Evolutionary conservation across 2,329 filamentous ascomycete genomes (phyloP).

Genomic region (Fusarium setosum): DNA sequence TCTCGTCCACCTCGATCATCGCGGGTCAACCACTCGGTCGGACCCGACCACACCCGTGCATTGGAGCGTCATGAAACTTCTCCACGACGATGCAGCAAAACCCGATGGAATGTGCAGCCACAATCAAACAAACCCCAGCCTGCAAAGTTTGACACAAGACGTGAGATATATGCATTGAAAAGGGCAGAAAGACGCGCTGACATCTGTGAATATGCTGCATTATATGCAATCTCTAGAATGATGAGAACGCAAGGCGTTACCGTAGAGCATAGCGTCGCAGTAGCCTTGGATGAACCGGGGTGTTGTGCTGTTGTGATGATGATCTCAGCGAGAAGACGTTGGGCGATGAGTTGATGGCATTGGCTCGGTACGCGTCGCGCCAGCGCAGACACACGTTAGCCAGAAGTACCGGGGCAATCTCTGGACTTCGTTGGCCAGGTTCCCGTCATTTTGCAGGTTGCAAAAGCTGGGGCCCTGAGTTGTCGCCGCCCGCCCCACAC

Average conservation of each 20-base stretch:
- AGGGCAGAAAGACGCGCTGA: background rate
- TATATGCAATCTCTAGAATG: background rate
- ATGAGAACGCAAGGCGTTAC: background rate
- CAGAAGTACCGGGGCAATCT: slow-evolving; percentile 17
- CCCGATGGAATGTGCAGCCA: background rate
- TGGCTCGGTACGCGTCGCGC: slow-evolving; percentile 22
- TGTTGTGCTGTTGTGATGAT: slow-evolving; percentile 21
- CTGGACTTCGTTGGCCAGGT: slow-evolving; percentile 5
- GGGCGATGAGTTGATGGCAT: slow-evolving; percentile 18
- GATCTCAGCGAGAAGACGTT: slow-evolving; percentile 28
- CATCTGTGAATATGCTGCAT: background rate
- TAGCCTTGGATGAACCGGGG: background rate
- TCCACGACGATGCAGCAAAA: slow-evolving; percentile 11
- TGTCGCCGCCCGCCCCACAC: slow-evolving; percentile 14
- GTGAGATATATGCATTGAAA: slow-evolving; percentile 1
- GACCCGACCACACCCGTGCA: slow-evolving; percentile 14
- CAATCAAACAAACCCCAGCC: slow-evolving; percentile 1
- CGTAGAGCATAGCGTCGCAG: background rate
- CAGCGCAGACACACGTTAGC: slow-evolving; percentile 1
- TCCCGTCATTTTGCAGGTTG: slow-evolving; percentile 3
- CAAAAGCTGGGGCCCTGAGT: slow-evolving; percentile 8
- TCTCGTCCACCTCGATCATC: slow-evolving; percentile 18
- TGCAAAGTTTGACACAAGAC: slow-evolving; percentile 1
- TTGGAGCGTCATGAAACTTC: slow-evolving; percentile 6
- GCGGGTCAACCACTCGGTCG: slow-evolving; percentile 28